phyloP scores from a whole-genome alignment of 352 stramenopile genomes.

The Phytophthora idaei region DNA sequence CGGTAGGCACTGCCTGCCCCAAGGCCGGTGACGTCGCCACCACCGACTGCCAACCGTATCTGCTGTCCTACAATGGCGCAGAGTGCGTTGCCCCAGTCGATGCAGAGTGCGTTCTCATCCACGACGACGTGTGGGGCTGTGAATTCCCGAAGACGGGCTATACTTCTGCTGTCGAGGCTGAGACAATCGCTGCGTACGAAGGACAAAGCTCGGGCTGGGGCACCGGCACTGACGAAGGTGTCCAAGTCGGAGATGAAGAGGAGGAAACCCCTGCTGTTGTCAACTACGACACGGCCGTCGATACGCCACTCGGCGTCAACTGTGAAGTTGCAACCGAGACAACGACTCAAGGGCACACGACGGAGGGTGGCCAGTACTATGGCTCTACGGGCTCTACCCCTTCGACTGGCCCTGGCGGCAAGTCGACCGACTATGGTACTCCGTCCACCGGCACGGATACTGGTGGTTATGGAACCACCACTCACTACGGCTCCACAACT shows the following conservation, averaged over 20 bases:
- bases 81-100: slow-evolving; percentile 11
- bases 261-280: background rate
- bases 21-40: slow-evolving; percentile 9
- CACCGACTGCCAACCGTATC: slow-evolving; percentile 3
- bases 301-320: slow-evolving; percentile 6
- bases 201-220: background rate
- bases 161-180: slow-evolving; percentile 11
- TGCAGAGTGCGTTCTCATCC: slow-evolving; percentile 4
- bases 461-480: background rate
- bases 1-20: slow-evolving; percentile 8
- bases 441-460: background rate
- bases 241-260: background rate
- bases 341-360: background rate
- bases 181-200: background rate
- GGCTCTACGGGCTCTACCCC: background rate
- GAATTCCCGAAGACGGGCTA: slow-evolving; percentile 15
- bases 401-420: too few relatives aligned
- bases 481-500: background rate
- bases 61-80: slow-evolving; percentile 13
- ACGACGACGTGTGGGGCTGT: slow-evolving; percentile 5
- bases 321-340: slow-evolving; percentile 3
- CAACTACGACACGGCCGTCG: slow-evolving; percentile 2
- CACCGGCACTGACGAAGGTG: background rate
- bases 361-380: background rate
- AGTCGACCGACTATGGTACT: background rate